phyloP scores from a whole-genome alignment of 225 moss, liverwort and hornwort species.

The Lunularia cruciata region DNA sequence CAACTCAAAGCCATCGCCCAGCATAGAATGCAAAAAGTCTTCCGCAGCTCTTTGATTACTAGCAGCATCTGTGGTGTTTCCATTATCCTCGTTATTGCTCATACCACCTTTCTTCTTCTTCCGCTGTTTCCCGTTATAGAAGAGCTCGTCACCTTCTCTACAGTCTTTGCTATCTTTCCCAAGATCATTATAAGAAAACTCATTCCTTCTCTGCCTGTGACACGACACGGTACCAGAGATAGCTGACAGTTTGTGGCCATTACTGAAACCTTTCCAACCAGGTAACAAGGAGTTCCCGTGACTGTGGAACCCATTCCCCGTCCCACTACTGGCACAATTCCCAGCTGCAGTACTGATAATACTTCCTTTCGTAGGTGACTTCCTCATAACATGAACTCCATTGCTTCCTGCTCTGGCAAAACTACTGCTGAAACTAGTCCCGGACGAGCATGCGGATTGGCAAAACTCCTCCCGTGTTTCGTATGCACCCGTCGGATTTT shows the following conservation, averaged over 20 bases:
- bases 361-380: not conserved
- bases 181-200: not conserved
- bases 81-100: conserved; percentile 2
- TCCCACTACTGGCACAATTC: conserved; percentile 24
- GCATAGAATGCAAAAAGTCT: conserved; percentile 53
- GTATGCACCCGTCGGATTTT: not conserved
- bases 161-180: conserved; percentile 28
- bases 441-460: not conserved
- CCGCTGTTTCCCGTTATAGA: conserved; percentile 34
- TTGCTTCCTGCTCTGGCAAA: not conserved
- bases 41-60: conserved; percentile 37
- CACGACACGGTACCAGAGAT: conserved; percentile 31
- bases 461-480: not conserved
- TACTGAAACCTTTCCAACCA: conserved; percentile 15
- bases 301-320: not conserved
- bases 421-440: not conserved
- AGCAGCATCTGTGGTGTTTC: conserved; percentile 28
- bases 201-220: conserved; percentile 29
- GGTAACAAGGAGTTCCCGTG: conserved; percentile 13
- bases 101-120: conserved; percentile 36
- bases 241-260: conserved; percentile 25
- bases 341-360: conserved; percentile 8
- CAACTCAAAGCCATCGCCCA: conserved; percentile 53
- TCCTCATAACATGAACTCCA: not conserved
- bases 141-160: conserved; percentile 28